Evolutionary conservation across 2,329 filamentous ascomycete species (phyloP), one percentile per base, ranked within the genome.

Genomic region (Hypomyces perniciosus): DNA sequence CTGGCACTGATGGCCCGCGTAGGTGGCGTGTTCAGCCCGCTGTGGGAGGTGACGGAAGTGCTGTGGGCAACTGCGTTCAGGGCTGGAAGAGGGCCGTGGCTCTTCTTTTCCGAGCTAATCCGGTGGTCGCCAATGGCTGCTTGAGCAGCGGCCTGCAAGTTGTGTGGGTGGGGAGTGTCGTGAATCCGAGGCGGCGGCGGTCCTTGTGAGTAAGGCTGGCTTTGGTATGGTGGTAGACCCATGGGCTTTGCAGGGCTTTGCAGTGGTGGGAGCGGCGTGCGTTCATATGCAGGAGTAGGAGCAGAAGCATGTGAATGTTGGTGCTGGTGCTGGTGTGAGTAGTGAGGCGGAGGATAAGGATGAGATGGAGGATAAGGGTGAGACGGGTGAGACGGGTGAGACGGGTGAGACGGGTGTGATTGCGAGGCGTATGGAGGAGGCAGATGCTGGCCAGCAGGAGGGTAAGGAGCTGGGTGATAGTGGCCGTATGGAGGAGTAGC

Each of bases 401-500:
- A 20, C 34, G 62, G 59, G 2, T 37, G 51, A 8, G 31, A 28
- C 6, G 62, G 57, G 27, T 59, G 57, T 8, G 60, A 52, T 46
- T 69, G 67, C 1, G 63, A 53, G 4, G 55, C 44, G 9, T 63
- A 63, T 5, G 63, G 65, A 33, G 59, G 59, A 43, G 65, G 61
- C 6, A 56, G 64, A 38, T 61, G 59, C 26, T 65, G 65, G 5
- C 53, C 51, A 56, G 54, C 54, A 8, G 59, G 59, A 39, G 67
- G 64, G 53, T 72, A 74, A 4, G 68, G 62, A 27, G 67, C 66
- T 2, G 64, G 59, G 5, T 66, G 63, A 57, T 75, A 74, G 55
- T 78, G 76, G 57, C 65, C 66, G 56, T 75, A 81, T 0, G 78
- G 78, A 43, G 78, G 78, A 26, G 78, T 81, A 5, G 74, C 72